A percentile compares a stretch with the other conserved stretches of the same genome.
These are phyloP conservation scores for Clavariopsis aquatica DNA, from an alignment of 495 filamentous ascomycete genomes.

Conservation along the genomic window DNA sequence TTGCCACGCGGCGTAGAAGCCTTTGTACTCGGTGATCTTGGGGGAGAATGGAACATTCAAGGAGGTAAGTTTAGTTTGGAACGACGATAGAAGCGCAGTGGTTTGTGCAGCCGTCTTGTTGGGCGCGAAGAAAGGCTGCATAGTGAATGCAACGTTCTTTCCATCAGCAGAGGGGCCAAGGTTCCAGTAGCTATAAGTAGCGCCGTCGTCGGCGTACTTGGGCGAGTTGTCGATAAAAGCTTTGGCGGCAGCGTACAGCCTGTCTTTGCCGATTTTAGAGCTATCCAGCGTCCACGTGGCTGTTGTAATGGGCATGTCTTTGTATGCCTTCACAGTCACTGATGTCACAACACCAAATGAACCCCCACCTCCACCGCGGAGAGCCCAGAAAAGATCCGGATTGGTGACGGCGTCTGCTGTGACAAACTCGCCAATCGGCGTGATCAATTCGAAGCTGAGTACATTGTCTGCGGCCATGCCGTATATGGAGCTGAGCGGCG, in stretches of 20 bases:
- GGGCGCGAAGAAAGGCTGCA: conserved; percentile 29
- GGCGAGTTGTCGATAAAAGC: conserved; percentile 22
- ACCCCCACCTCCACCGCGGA: conserved; percentile 32
- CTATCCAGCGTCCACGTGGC: conserved; percentile 21
- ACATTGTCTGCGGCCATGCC: conserved; percentile 37
- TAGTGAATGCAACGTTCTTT: conserved; percentile 14
- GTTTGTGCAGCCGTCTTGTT: conserved; percentile 21
- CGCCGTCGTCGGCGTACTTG: conserved; percentile 15
- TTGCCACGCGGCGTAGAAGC: conserved; percentile 34
- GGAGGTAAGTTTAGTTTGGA: conserved; percentile 15
- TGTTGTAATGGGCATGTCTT: conserved; percentile 25
- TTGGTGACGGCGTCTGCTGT: conserved; percentile 25
- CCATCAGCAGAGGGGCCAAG: conserved; percentile 21
- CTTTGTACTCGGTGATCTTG: conserved; percentile 32
- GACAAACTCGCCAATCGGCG: conserved; percentile 26
- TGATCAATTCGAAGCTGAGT: conserved; percentile 24
- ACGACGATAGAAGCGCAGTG: conserved; percentile 10
- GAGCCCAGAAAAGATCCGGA: conserved; percentile 31
- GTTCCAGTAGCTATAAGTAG: conserved; percentile 24
- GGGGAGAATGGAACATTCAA: conserved; percentile 30
- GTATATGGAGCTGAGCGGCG: conserved; percentile 33
- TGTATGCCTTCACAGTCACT: conserved; percentile 30
- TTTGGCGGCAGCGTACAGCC: conserved; percentile 20
- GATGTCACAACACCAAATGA: conserved; percentile 34
- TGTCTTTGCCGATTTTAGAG: conserved; percentile 21